Conservation (phyloP, 345 rosid genomes). For the Tarenaya hassleriana region DNA sequence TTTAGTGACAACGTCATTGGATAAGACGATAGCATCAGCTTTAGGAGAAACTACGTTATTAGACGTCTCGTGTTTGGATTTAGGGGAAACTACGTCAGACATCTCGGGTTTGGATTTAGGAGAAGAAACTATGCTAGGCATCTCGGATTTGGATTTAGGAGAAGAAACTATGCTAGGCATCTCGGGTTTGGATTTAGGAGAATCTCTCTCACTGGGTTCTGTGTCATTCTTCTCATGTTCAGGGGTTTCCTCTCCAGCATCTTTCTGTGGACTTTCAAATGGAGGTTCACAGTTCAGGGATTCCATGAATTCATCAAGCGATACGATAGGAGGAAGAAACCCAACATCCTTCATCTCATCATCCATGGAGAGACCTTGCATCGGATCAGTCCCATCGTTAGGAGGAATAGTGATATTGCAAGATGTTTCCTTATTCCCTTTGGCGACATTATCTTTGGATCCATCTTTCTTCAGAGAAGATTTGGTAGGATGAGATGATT, state of each 20-base stretch:
- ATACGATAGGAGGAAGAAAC: slow-evolving; percentile 93
- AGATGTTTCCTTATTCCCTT: slow-evolving; percentile 30
- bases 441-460: slow-evolving; percentile 28
- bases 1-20: slow-evolving; percentile 16
- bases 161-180: slow-evolving; percentile 20
- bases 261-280: slow-evolving; percentile 45
- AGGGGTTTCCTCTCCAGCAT: slow-evolving; percentile 23
- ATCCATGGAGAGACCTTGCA: slow-evolving; percentile 60
- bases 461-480: slow-evolving; percentile 30
- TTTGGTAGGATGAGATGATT: slow-evolving; percentile 22
- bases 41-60: slow-evolving; percentile 21
- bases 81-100: too few relatives aligned
- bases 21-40: slow-evolving; percentile 8
- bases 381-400: slow-evolving; percentile 40
- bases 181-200: slow-evolving; percentile 27
- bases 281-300: slow-evolving; percentile 91
- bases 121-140: slow-evolving; percentile 16
- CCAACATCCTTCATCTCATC: slow-evolving; percentile 73
- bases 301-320: slow-evolving; percentile 93
- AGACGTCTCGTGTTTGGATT: slow-evolving; percentile 14
- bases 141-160: slow-evolving; percentile 28
- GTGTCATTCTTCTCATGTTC: slow-evolving; percentile 37
- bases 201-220: slow-evolving; percentile 24
- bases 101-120: slow-evolving; percentile 30
- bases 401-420: slow-evolving; percentile 56